Percentiles rank a stretch among this genome's conserved stretches.
These are phyloP conservation scores for Tricholoma flavovirens DNA, from an alignment of 768 basidiomycete genomes.

Conservation along the genomic window DNA sequence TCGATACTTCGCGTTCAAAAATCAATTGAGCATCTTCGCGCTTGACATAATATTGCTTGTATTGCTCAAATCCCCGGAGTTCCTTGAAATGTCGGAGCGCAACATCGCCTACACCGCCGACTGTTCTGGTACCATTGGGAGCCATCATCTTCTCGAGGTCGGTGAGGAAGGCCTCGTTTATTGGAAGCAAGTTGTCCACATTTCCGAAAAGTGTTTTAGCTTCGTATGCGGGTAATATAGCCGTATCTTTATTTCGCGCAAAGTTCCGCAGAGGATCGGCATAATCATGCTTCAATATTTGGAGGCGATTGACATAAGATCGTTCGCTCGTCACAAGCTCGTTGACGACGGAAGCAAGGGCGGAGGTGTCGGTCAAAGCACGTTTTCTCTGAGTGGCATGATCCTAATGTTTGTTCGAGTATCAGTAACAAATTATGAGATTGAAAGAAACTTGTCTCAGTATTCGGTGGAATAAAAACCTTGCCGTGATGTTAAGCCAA, in stretches of 20 bases:
- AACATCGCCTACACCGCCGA: conserved; percentile 77
- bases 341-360: conserved; percentile 68
- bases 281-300: conserved; percentile 80
- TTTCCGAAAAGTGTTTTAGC: conserved; percentile 94
- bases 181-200: conserved; percentile 80
- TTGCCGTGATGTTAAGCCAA: not conserved
- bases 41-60: conserved; percentile 86
- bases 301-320: conserved; percentile 80
- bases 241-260: conserved; percentile 75
- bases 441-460: not conserved
- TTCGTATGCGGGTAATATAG: conserved; percentile 85
- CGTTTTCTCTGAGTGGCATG: conserved; percentile 45
- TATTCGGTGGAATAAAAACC: not conserved
- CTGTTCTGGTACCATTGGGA: conserved; percentile 48
- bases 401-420: conserved; percentile 28
- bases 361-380: conserved; percentile 56
- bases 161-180: conserved; percentile 81
- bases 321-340: conserved; percentile 88
- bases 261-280: conserved; percentile 89
- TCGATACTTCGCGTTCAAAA: conserved; percentile 78
- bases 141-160: conserved; percentile 78
- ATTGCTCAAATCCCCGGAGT: conserved; percentile 80
- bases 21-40: conserved; percentile 89
- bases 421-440: not conserved
- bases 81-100: conserved; percentile 84